phyloP scores from a whole-genome alignment of 1,139 yeast species.

The Yamadazyma sp. region DNA sequence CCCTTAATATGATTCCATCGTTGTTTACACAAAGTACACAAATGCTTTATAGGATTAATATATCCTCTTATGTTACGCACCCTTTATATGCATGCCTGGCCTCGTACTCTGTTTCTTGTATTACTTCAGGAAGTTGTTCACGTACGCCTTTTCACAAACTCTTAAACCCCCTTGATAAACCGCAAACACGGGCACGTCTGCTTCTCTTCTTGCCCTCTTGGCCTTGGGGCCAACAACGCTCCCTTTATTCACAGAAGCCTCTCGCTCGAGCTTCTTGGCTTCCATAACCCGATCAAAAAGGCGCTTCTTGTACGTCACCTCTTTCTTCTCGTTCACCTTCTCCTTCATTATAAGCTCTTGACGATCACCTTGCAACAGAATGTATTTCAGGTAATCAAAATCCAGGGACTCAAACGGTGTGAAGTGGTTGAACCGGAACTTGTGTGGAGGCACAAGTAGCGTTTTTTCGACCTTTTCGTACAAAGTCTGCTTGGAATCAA shows the following conservation, averaged over 20 bases:
- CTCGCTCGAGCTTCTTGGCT: neutral
- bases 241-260: slow-evolving; percentile 13
- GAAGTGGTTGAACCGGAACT: slow-evolving; percentile 11
- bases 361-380: slow-evolving; percentile 1
- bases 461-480: slow-evolving; percentile 12
- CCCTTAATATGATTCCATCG: too few relatives aligned
- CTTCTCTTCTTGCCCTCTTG: neutral
- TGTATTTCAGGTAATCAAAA: slow-evolving; percentile 7
- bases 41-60: too few relatives aligned
- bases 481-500: slow-evolving; percentile 4
- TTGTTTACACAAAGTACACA: too few relatives aligned
- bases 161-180: slow-evolving; percentile 11
- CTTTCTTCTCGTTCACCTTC: slow-evolving; percentile 4
- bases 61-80: too few relatives aligned
- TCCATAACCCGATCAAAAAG: slow-evolving; percentile 6
- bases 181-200: slow-evolving; percentile 5
- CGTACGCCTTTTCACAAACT: slow-evolving; percentile 9
- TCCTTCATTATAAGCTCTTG: neutral
- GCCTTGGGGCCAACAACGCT: neutral
- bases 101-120: too few relatives aligned
- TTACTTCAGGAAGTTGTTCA: slow-evolving; percentile 4
- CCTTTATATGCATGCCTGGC: too few relatives aligned
- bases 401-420: slow-evolving; percentile 6
- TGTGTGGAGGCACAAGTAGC: slow-evolving; percentile 10
- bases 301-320: slow-evolving; percentile 6